A percentile compares a stretch with the other conserved stretches of the same genome.
Evolutionary conservation across 208 protist genomes (phyloP).

Genomic region (Leptomonas seymouri): DNA sequence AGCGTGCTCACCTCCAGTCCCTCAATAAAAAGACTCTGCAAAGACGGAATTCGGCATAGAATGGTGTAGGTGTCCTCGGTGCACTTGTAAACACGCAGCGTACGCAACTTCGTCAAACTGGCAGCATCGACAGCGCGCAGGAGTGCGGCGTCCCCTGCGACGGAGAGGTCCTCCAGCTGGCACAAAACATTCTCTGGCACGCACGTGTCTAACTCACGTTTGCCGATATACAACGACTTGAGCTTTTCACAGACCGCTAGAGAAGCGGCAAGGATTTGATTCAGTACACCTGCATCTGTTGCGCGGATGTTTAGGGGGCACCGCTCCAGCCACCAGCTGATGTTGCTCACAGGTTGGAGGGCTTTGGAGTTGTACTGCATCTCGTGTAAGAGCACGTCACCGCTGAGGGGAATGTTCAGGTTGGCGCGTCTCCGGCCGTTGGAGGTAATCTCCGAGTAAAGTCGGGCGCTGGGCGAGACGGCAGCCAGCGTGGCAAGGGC

Average conservation of each 20-base stretch:
- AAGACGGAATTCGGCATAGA: neutral
- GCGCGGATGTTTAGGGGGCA: constrained; percentile 7
- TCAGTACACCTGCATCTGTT: neutral
- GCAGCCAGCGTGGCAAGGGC: neutral
- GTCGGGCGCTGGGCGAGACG: neutral
- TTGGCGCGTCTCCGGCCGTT: constrained; percentile 3
- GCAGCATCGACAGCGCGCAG: constrained; percentile 3
- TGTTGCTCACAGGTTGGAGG: constrained; percentile 6
- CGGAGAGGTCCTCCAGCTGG: constrained; percentile 1
- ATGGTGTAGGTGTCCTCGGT: constrained; percentile 9
- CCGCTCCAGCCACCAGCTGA: constrained; percentile 11
- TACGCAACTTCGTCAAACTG: neutral
- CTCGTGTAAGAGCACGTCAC: neutral
- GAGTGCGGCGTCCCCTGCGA: neutral
- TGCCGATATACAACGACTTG: constrained; percentile 3
- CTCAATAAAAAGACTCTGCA: constrained; percentile 7
- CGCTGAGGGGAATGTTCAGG: constrained; percentile 2
- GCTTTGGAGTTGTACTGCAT: constrained; percentile 11
- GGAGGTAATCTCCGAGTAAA: constrained; percentile 6
- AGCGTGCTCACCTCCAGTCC: constrained; percentile 4
- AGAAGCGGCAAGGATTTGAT: neutral
- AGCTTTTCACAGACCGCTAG: neutral
- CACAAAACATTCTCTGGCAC: neutral
- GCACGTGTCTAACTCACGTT: constrained; percentile 3
- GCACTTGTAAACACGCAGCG: constrained; percentile 4